Percentiles rank a stretch among this genome's conserved stretches.
These are phyloP conservation scores for Aquilaria sinensis DNA, from an alignment of 345 rosid genomes.

Conservation along the genomic window DNA sequence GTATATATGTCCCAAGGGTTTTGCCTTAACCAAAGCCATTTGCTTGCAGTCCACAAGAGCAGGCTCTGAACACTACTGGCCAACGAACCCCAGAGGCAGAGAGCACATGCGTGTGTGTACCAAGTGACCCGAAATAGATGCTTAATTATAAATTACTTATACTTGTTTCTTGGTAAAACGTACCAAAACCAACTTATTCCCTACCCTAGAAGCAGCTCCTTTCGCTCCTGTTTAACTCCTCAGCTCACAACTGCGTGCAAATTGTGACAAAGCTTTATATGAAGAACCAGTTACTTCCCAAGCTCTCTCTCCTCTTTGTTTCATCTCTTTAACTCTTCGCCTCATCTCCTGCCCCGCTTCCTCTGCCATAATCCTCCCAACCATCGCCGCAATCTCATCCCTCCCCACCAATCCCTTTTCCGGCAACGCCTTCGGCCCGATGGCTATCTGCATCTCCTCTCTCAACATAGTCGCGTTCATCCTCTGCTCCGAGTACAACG, in stretches of 20 bases:
- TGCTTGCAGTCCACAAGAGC: no score
- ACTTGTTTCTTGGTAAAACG: no score
- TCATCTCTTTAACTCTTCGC: conserved; percentile 25
- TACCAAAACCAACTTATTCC: no score
- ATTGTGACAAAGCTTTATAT: conserved; percentile 11
- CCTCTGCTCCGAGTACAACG: conserved; percentile 42
- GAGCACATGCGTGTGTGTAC: no score
- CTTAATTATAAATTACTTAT: no score
- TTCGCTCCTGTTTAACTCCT: no score
- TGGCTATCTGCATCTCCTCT: conserved; percentile 43
- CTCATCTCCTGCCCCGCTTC: conserved; percentile 36
- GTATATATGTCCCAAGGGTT: no score
- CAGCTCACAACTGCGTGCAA: not conserved
- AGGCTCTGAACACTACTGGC: no score
- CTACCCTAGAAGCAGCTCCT: no score
- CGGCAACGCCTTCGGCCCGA: conserved; percentile 20
- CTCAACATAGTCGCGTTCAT: conserved; percentile 45
- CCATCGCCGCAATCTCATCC: conserved; percentile 34
- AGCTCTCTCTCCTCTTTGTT: conserved; percentile 23
- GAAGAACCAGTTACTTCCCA: conserved; percentile 31
- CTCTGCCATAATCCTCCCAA: conserved; percentile 36
- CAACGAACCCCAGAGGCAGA: no score
- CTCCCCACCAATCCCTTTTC: conserved; percentile 22
- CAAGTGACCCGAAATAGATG: no score
- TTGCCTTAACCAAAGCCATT: no score